phyloP scores from a whole-genome alignment of 805 yeast genomes.

The Wickerhamiella nectarea region DNA sequence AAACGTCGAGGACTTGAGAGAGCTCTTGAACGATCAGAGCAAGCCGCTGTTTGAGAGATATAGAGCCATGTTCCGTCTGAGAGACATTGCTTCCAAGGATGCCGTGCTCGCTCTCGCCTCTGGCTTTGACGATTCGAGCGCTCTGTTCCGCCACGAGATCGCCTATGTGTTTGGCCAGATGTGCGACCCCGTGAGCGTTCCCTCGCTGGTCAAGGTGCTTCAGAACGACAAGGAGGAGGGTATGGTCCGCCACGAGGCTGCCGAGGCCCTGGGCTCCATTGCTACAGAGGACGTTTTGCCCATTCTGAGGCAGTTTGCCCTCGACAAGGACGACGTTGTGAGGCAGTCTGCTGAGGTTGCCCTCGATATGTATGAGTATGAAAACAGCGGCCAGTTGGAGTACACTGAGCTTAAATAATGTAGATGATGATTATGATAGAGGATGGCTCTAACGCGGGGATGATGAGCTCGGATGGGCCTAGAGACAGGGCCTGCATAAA shows the following conservation, averaged over 20 bases:
- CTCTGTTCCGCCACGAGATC: slow-evolving; percentile 92
- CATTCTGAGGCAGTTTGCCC: slow-evolving; percentile 60
- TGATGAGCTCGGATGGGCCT: too few relatives aligned
- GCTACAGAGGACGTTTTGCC: slow-evolving; percentile 94
- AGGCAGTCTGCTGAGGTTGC: slow-evolving; percentile 96
- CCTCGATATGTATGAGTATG: slow-evolving; percentile 94
- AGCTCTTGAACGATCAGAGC: slow-evolving; percentile 58
- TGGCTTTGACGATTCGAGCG: slow-evolving; percentile 82
- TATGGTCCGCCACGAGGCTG: slow-evolving; percentile 99
- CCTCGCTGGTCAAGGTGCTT: slow-evolving; percentile 70
- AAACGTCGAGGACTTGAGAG: slow-evolving; percentile 51
- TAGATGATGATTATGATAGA: too few relatives aligned
- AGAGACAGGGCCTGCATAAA: too few relatives aligned
- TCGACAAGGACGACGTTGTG: slow-evolving; percentile 78
- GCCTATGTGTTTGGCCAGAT: slow-evolving; percentile 97
- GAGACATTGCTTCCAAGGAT: slow-evolving; percentile 88
- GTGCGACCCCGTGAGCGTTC: slow-evolving; percentile 85
- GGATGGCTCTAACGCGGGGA: too few relatives aligned
- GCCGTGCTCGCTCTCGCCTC: slow-evolving; percentile 85
- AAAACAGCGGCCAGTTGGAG: slow-evolving; percentile 69
- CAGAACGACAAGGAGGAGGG: slow-evolving; percentile 73
- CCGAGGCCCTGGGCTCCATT: slow-evolving; percentile 94
- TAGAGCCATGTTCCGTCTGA: slow-evolving; percentile 94
- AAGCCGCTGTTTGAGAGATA: slow-evolving; percentile 83
- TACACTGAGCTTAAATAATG: slow-evolving; percentile 35